Evolutionary conservation across 1,139 yeast genomes (phyloP).

Genomic region (Ogataea hybrid): DNA sequence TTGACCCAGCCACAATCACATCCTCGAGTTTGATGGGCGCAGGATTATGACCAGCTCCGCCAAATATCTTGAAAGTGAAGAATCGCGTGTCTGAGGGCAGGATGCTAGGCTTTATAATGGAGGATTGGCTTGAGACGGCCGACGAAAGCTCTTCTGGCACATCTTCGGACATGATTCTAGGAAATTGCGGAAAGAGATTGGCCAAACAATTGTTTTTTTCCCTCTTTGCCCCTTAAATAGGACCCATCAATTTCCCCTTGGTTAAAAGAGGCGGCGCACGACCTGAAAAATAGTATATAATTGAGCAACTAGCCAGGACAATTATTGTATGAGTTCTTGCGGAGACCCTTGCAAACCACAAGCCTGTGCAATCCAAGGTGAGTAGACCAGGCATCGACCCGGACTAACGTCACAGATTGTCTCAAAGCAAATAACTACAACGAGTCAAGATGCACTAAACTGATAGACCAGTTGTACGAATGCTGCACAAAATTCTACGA

Average conservation of each 20-base stretch:
- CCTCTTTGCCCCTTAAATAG: conserved; percentile 6
- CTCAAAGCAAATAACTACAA: conserved; percentile 50
- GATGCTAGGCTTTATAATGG: conserved; percentile 26
- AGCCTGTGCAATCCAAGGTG: conserved; percentile 69
- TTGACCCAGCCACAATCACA: conserved; percentile 19
- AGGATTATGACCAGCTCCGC: conserved; percentile 13
- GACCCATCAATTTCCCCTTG: conserved; percentile 9
- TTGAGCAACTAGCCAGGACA: neutral
- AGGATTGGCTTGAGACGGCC: conserved; percentile 18
- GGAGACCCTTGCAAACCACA: conserved; percentile 59
- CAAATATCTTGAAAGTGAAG: conserved; percentile 23
- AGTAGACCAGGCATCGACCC: conserved; percentile 18
- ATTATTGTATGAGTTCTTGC: conserved; percentile 4
- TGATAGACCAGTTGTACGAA: conserved; percentile 56
- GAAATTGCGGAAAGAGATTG: conserved; percentile 12
- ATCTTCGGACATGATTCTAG: conserved; percentile 1
- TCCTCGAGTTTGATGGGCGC: conserved; percentile 2
- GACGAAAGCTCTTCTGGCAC: conserved; percentile 3
- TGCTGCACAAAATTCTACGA: conserved; percentile 60
- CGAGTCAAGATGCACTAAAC: conserved; percentile 59
- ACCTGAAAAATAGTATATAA: conserved; percentile 2
- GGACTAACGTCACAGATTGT: conserved; percentile 38
- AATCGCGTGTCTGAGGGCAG: conserved; percentile 22
- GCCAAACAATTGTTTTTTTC: conserved; percentile 3
- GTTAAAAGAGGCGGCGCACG: conserved; percentile 5